These are phyloP conservation scores for Boletus vinaceobasis DNA, from an alignment of 768 basidiomycete species.

Conservation along the genomic window DNA sequence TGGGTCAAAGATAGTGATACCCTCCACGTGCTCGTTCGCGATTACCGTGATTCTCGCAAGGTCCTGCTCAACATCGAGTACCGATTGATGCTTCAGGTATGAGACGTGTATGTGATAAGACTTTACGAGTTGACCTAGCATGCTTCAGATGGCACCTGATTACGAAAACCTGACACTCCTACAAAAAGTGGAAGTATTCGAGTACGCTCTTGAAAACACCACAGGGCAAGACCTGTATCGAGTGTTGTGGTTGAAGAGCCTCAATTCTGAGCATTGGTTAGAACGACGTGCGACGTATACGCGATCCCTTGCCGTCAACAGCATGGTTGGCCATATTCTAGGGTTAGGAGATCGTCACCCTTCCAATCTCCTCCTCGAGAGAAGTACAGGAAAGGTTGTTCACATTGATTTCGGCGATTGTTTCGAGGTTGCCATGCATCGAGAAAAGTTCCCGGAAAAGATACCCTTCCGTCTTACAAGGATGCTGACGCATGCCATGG, in stretches of 20 bases:
- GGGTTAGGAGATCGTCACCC: conserved; percentile 98
- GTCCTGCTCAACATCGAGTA: conserved; percentile 97
- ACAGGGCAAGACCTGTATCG: conserved; percentile 97
- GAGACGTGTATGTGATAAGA: conserved; percentile 59
- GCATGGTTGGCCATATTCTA: conserved; percentile 98
- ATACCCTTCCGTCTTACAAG: conserved; percentile 97
- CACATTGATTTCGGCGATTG: conserved; percentile 99
- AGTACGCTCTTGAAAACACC: conserved; percentile 97
- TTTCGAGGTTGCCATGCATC: conserved; percentile 96
- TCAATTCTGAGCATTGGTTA: conserved; percentile 96
- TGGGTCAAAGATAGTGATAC: conserved; percentile 98
- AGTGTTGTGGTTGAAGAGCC: conserved; percentile 93
- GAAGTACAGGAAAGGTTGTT: conserved; percentile 89
- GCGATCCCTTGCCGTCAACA: conserved; percentile 91
- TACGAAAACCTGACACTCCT: conserved; percentile 92
- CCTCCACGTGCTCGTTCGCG: conserved; percentile 91
- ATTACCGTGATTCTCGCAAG: conserved; percentile 94
- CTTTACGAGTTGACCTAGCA: not conserved
- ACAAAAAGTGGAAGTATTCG: conserved; percentile 99
- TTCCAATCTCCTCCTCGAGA: conserved; percentile 89
- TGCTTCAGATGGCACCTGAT: conserved; percentile 90
- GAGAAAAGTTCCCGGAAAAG: conserved; percentile 98
- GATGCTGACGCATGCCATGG: conserved; percentile 99
- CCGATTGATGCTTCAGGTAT: conserved; percentile 94
- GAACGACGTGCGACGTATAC: conserved; percentile 96